Evolutionary conservation across 495 filamentous ascomycete genomes (phyloP).

Genomic region (Aspergillus coremiiformis): DNA sequence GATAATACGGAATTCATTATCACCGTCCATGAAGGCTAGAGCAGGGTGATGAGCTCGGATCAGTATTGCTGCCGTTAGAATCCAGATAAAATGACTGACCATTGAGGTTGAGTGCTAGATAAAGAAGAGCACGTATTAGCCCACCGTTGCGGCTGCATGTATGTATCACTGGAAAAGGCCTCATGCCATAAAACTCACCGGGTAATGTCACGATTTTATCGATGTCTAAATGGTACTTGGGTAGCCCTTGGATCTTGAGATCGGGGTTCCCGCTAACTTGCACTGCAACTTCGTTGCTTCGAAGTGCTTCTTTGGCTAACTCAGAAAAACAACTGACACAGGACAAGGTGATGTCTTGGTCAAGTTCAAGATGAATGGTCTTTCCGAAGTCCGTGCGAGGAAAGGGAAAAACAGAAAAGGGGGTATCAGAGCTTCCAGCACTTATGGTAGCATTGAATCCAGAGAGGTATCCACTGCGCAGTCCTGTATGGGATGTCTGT

Average conservation of each 20-base stretch:
- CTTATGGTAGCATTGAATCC: conserved; percentile 25
- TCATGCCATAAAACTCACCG: neutral
- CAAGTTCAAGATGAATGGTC: conserved; percentile 14
- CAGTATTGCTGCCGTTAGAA: neutral
- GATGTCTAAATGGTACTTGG: conserved; percentile 25
- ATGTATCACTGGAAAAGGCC: neutral
- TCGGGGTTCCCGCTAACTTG: conserved; percentile 19
- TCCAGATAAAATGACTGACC: conserved; percentile 7
- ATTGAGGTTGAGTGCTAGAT: conserved; percentile 20
- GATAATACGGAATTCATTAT: conserved; percentile 23
- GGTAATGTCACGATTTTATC: conserved; percentile 23
- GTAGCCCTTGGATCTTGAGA: conserved; percentile 18
- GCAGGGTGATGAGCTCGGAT: neutral
- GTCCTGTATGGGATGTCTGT: conserved; percentile 14
- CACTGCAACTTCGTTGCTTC: conserved; percentile 18
- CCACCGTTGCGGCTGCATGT: too few species aligned
- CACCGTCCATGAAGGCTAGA: conserved; percentile 19
- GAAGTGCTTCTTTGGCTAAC: conserved; percentile 16
- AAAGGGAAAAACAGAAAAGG: conserved; percentile 20
- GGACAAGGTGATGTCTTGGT: conserved; percentile 23
- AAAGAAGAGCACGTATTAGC: neutral
- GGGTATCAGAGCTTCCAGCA: conserved; percentile 9
- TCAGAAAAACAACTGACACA: conserved; percentile 25
- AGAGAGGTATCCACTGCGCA: conserved; percentile 21
- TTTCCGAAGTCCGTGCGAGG: conserved; percentile 17